Evolutionary conservation across 2,329 filamentous ascomycete genomes (phyloP).

Genomic region (Penicillium corylophilum): DNA sequence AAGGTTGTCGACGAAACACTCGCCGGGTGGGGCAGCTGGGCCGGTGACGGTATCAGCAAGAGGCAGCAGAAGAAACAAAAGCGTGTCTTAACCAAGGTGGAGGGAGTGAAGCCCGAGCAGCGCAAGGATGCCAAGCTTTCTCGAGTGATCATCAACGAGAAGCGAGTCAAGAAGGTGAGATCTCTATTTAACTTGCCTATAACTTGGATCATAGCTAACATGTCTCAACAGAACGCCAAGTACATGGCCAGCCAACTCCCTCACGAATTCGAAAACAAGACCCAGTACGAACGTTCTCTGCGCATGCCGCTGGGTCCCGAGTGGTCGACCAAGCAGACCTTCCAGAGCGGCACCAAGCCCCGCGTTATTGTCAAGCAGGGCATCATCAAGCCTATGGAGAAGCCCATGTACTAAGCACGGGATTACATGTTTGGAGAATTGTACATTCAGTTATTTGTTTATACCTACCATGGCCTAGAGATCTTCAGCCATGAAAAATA

Average conservation of each 20-base stretch:
- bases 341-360: conserved; percentile 86
- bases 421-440: conserved; percentile 6
- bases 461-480: not conserved
- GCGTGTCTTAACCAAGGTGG: conserved; percentile 49
- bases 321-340: conserved; percentile 94
- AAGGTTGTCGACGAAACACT: conserved; percentile 80
- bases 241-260: conserved; percentile 83
- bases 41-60: conserved; percentile 76
- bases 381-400: conserved; percentile 81
- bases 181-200: not conserved
- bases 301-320: conserved; percentile 86
- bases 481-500: conserved; percentile 4
- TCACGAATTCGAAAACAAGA: conserved; percentile 80
- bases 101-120: conserved; percentile 72
- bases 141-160: conserved; percentile 89
- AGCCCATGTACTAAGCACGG: conserved; percentile 58
- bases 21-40: conserved; percentile 92
- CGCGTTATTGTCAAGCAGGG: conserved; percentile 88
- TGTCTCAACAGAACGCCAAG: conserved; percentile 65
- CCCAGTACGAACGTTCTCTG: conserved; percentile 88
- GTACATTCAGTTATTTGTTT: conserved; percentile 4
- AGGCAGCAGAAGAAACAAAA: conserved; percentile 61
- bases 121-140: conserved; percentile 80
- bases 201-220: conserved; percentile 6
- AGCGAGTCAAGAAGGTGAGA: conserved; percentile 77